Evolutionary conservation across 148 eudicot genomes (phyloP).

Genomic region (Hydrangea macrophylla): DNA sequence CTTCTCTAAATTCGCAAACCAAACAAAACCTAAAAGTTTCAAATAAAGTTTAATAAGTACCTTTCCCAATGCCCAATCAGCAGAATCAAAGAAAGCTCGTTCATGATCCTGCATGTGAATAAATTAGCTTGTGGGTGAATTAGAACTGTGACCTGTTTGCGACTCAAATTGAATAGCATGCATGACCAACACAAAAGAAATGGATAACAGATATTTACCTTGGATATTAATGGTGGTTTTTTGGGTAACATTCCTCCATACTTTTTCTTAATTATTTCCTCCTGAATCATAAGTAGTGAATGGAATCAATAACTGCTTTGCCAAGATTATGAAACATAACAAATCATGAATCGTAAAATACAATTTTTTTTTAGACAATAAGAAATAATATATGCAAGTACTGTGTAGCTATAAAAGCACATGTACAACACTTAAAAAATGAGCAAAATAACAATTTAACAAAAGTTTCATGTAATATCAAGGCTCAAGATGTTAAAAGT

Average conservation of each 20-base stretch:
- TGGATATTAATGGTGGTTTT: slow-evolving; percentile 72
- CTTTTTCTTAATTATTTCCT: slow-evolving; percentile 67
- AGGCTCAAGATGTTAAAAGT: no score
- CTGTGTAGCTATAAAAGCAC: neutral
- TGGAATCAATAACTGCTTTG: no score
- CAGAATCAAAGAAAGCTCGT: slow-evolving; percentile 92
- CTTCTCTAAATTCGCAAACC: no score
- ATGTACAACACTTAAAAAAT: neutral
- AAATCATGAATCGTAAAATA: neutral
- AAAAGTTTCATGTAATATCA: neutral
- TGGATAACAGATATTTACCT: slow-evolving; percentile 34
- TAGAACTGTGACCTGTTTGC: no score
- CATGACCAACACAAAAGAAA: neutral
- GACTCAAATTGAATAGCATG: neutral
- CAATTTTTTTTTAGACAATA: no score
- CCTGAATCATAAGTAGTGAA: slow-evolving; percentile 52
- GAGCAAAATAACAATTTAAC: neutral
- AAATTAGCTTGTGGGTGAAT: slow-evolving; percentile 1
- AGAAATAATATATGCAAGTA: no score
- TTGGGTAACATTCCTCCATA: slow-evolving; percentile 82
- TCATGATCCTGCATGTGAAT: slow-evolving; percentile 67
- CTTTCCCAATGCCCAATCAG: slow-evolving; percentile 96
- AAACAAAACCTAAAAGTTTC: neutral
- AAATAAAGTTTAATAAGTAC: slow-evolving; percentile 28
- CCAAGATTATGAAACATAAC: neutral